These are phyloP conservation scores for Eucommia ulmoides DNA, from an alignment of 257 asterid genomes.

Conservation along the genomic window DNA sequence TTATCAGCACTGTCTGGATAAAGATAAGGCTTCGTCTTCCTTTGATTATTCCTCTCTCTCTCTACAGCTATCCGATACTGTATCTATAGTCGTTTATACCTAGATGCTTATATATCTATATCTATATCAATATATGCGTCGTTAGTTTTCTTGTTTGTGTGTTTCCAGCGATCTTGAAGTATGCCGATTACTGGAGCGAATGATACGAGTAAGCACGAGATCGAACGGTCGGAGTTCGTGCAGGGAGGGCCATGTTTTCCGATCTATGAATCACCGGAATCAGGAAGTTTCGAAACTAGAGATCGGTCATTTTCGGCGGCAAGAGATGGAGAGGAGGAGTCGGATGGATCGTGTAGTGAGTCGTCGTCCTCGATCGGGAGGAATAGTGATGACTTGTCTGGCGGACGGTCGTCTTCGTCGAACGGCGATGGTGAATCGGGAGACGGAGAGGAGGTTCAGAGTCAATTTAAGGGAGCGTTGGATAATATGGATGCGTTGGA, in stretches of 20 bases:
- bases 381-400: conserved; percentile 28
- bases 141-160: too few relatives aligned
- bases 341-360: conserved; percentile 15
- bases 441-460: conserved; percentile 44
- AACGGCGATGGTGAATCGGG: conserved; percentile 7
- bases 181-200: too few relatives aligned
- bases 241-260: conserved; percentile 17
- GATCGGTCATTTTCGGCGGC: conserved; percentile 13
- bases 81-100: too few relatives aligned
- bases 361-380: conserved; percentile 42
- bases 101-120: too few relatives aligned
- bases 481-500: conserved; percentile 36
- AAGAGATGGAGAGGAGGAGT: conserved; percentile 2
- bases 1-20: neutral
- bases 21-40: neutral
- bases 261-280: conserved; percentile 19
- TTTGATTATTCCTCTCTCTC: neutral
- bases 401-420: neutral
- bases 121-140: too few relatives aligned
- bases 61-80: too few relatives aligned
- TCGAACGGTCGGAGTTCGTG: conserved; percentile 21
- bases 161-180: too few relatives aligned
- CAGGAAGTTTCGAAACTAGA: conserved; percentile 1
- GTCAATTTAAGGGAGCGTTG: conserved; percentile 29
- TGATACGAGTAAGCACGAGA: conserved; percentile 24